A percentile compares a stretch with the other conserved stretches of the same genome.
Evolutionary conservation across 176 grass and related monocot species (phyloP).

Genomic region (Aegilops sharonensis): DNA sequence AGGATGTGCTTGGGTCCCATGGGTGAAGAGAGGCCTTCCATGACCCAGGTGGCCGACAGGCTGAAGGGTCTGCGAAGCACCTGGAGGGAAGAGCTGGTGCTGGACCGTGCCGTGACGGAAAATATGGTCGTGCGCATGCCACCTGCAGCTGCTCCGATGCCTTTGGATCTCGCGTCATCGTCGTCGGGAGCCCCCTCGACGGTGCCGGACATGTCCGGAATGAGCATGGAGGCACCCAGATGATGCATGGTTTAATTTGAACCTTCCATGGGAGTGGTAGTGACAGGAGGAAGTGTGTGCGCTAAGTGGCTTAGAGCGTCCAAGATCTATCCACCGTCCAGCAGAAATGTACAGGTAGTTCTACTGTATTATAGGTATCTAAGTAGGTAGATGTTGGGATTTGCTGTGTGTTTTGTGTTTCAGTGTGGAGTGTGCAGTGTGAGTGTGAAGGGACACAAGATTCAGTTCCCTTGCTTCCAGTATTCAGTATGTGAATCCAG

Average conservation of each 20-base stretch:
- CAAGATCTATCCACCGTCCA: not conserved
- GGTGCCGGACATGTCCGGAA: not conserved
- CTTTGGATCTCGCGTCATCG: not conserved
- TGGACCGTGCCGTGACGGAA: not conserved
- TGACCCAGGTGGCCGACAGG: not conserved
- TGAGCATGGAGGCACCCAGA: not conserved
- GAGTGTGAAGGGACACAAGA: not conserved
- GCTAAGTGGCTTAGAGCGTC: not conserved
- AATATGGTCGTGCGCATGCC: not conserved
- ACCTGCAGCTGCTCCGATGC: not conserved
- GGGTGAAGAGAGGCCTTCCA: not conserved
- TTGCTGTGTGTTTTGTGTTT: not conserved
- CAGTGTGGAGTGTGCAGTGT: not conserved
- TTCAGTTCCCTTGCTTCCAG: not conserved
- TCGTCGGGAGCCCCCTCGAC: not conserved
- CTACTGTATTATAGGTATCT: no score
- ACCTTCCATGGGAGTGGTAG: not conserved
- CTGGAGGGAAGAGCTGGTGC: not conserved
- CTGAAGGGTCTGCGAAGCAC: not conserved
- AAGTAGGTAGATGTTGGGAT: not conserved
- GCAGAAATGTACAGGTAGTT: no score
- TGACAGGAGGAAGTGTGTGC: not conserved
- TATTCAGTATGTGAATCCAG: not conserved
- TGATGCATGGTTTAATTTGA: not conserved
- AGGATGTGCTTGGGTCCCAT: not conserved